Evolutionary conservation across 345 rosid species (phyloP), one percentile per base, ranked within the genome.

Genomic region (Populus alba): DNA sequence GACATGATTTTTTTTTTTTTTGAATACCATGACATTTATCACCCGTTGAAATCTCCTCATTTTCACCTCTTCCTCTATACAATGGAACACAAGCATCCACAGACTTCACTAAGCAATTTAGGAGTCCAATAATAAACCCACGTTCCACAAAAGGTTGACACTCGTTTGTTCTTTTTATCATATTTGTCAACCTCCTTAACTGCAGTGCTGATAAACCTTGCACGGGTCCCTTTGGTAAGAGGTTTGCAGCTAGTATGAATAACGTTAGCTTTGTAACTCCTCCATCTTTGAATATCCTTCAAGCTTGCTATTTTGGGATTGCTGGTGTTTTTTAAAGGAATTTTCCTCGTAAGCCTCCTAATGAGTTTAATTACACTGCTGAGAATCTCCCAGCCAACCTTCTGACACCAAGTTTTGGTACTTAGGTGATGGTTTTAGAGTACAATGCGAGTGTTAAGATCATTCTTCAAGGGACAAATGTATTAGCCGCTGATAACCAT

Each of bases 381-480:
- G 23, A 29, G 9, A 23, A 13, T 16, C 74, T 71, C n/a, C 63
- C 17, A 3, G 23, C 4, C 1, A 71, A 71, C 38, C 23, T 71
- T 1, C 29, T 71, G n/a, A 49, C 62, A 29, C 63, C 63, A 3
- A 71, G 39, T 27, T 53, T 72, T 8, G 74, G 77, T 2, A 73
- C 43, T 4, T 31, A 41, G 59, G 73, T 73, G 43, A 77, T 1
- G 79, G 57, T 69, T 17, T 20, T 77, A 20, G 35, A 55, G 29
- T 69, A 77, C 10, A 69, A 38, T 18, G 37, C 38, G 1, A 23
- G 39, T 10, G 74, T 77, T 12, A 73, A 79, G 70, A 35, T 69
- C 0, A 22, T 74, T 20, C 25, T 79, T 15, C 78, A 79, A 45
- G 65, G 61, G 17, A 68, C 77, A 1, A 73, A 73, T 22, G 35